Evolutionary conservation across 148 eudicot species (phyloP).

Genomic region (Cornus florida): DNA sequence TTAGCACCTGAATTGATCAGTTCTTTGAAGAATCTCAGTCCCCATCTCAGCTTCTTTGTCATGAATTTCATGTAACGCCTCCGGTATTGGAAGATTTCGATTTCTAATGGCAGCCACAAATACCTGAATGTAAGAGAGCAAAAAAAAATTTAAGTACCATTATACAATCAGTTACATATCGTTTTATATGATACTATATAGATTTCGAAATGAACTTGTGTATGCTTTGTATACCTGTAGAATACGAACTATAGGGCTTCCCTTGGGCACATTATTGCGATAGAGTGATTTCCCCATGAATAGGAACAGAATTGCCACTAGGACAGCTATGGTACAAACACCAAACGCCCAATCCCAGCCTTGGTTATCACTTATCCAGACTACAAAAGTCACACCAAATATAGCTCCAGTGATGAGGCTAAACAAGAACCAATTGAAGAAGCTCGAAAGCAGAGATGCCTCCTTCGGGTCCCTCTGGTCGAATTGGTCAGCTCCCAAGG

Average conservation of each 20-base stretch:
- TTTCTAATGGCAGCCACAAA: constrained; percentile 45
- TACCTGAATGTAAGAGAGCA: constrained; percentile 22
- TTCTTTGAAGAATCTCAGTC: constrained; percentile 38
- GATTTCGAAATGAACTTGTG: not conserved
- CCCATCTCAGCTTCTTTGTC: constrained; percentile 27
- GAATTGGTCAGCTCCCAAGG: constrained; percentile 57
- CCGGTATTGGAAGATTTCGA: constrained; percentile 40
- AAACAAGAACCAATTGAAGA: constrained; percentile 42
- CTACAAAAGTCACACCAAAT: constrained; percentile 44
- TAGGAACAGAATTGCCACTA: constrained; percentile 30
- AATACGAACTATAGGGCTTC: constrained; percentile 43
- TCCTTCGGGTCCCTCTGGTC: constrained; percentile 46
- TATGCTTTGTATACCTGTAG: constrained; percentile 23
- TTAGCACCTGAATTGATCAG: constrained; percentile 45
- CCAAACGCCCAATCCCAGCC: constrained; percentile 58
- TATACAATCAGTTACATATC: not conserved
- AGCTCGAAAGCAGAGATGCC: constrained; percentile 33
- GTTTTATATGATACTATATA: not conserved
- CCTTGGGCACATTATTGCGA: constrained; percentile 34
- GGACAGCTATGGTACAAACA: constrained; percentile 32
- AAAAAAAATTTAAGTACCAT: not conserved
- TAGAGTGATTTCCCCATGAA: constrained; percentile 38
- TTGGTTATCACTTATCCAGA: constrained; percentile 37
- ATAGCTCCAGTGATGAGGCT: constrained; percentile 32
- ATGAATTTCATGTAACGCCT: constrained; percentile 30